Conservation (phyloP, 2,329 filamentous ascomycete genomes). For the Alternaria sp. region DNA sequence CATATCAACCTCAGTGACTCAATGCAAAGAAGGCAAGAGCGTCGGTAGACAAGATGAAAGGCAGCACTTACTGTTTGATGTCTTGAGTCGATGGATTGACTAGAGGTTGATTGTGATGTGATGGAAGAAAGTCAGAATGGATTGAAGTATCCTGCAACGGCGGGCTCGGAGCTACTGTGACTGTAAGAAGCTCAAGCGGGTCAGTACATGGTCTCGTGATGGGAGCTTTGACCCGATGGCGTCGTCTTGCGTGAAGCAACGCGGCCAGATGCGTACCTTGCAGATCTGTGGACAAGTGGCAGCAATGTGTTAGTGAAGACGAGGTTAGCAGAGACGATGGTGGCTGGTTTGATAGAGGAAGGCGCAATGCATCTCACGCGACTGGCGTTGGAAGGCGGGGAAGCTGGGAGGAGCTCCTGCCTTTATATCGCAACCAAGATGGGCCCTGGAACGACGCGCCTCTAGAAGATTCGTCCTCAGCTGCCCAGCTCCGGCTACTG, state of each 20-base stretch:
- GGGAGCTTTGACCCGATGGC: slow-evolving; percentile 39
- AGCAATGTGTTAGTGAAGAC: slow-evolving; percentile 1
- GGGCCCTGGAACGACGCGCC: slow-evolving; percentile 5
- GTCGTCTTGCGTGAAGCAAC: slow-evolving; percentile 25
- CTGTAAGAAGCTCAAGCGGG: slow-evolving; percentile 28
- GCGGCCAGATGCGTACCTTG: slow-evolving; percentile 35
- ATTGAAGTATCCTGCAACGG: slow-evolving; percentile 39
- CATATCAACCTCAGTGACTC: neutral
- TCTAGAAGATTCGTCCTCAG: slow-evolving; percentile 18
- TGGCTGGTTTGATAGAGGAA: slow-evolving; percentile 23
- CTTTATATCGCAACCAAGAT: slow-evolving; percentile 16
- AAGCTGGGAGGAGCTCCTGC: slow-evolving; percentile 15
- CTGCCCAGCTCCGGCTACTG: slow-evolving; percentile 4
- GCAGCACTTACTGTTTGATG: slow-evolving; percentile 41
- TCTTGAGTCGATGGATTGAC: slow-evolving; percentile 12
- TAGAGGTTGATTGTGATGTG: slow-evolving; percentile 14
- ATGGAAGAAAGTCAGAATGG: slow-evolving; percentile 20
- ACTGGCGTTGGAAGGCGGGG: slow-evolving; percentile 23
- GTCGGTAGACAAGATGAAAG: neutral
- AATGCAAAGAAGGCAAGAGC: slow-evolving; percentile 5
- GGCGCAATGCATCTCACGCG: slow-evolving; percentile 17
- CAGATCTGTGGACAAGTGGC: slow-evolving; percentile 19
- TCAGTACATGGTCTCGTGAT: slow-evolving; percentile 46
- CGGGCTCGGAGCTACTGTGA: slow-evolving; percentile 25
- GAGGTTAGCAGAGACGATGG: slow-evolving; percentile 1